Evolutionary conservation across 2,329 filamentous ascomycete species (phyloP).

Genomic region (Aspergillus spinulosporus): DNA sequence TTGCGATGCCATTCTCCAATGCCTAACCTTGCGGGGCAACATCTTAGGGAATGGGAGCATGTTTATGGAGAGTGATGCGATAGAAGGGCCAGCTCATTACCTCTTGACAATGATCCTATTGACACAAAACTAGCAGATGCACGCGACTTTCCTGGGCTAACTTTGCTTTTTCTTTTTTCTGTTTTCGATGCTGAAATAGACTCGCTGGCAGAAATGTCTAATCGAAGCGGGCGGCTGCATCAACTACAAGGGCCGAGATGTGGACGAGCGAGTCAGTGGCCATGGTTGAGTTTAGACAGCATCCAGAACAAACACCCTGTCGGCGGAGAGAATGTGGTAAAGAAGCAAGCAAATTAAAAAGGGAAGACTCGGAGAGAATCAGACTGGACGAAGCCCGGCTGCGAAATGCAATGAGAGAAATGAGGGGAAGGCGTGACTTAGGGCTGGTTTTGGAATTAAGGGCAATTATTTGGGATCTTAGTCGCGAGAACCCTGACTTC

Average conservation of each 20-base stretch:
- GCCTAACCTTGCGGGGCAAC: slow-evolving; percentile 6
- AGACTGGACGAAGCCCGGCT: background rate
- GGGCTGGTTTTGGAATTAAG: slow-evolving; percentile 6
- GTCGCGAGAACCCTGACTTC: background rate
- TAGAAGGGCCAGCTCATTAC: slow-evolving; percentile 13
- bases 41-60: slow-evolving; percentile 3
- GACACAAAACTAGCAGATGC: slow-evolving; percentile 6
- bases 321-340: background rate
- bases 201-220: slow-evolving; percentile 14
- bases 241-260: slow-evolving; percentile 13
- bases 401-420: slow-evolving; percentile 5
- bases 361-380: background rate
- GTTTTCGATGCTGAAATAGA: slow-evolving; percentile 10
- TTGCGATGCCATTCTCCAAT: slow-evolving; percentile 13
- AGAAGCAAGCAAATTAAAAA: background rate
- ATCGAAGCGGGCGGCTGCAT: slow-evolving; percentile 14
- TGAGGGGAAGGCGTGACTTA: slow-evolving; percentile 7
- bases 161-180: slow-evolving; percentile 14
- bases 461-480: background rate
- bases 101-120: slow-evolving; percentile 7
- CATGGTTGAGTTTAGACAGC: slow-evolving; percentile 15
- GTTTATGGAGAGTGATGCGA: background rate
- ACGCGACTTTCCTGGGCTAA: slow-evolving; percentile 4
- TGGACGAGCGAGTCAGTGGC: slow-evolving; percentile 14
- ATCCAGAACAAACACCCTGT: background rate